Conservation (phyloP, 2,329 filamentous ascomycete genomes). For the Fusarium marasasianum region DNA sequence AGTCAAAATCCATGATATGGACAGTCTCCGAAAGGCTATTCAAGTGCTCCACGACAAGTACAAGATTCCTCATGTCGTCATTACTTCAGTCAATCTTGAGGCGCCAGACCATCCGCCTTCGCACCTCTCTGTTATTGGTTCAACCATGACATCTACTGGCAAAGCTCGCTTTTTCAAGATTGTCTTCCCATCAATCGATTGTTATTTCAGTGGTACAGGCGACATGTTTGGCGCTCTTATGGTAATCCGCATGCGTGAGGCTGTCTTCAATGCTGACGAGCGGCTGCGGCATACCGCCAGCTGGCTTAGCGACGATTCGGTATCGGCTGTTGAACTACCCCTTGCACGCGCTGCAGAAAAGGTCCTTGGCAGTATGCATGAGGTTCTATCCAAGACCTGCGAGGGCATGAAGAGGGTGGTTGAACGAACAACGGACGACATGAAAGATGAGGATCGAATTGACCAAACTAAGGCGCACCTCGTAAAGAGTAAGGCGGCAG, state of each 20-base stretch:
- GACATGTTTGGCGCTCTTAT: slow-evolving; percentile 98
- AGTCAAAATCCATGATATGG: slow-evolving; percentile 81
- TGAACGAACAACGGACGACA: slow-evolving; percentile 53
- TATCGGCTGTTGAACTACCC: slow-evolving; percentile 76
- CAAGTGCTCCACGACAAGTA: slow-evolving; percentile 79
- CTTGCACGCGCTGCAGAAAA: slow-evolving; percentile 85
- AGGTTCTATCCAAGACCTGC: slow-evolving; percentile 76
- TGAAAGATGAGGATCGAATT: slow-evolving; percentile 56
- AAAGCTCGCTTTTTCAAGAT: slow-evolving; percentile 87
- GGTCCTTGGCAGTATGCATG: slow-evolving; percentile 92
- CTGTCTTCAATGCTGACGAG: slow-evolving; percentile 60
- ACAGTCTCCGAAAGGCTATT: slow-evolving; percentile 77
- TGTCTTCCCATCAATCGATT: slow-evolving; percentile 85
- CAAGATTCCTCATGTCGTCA: slow-evolving; percentile 85
- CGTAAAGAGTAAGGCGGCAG: slow-evolving; percentile 82
- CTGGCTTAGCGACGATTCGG: slow-evolving; percentile 82
- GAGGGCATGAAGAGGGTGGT: slow-evolving; percentile 67
- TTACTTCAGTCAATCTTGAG: slow-evolving; percentile 84
- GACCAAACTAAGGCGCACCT: slow-evolving; percentile 70
- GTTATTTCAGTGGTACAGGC: slow-evolving; percentile 95
- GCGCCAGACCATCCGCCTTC: slow-evolving; percentile 58
- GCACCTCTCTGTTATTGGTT: slow-evolving; percentile 79
- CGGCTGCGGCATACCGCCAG: slow-evolving; percentile 63
- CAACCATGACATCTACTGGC: slow-evolving; percentile 70
- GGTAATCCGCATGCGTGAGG: slow-evolving; percentile 87